phyloP scores from a whole-genome alignment of 257 asterid genomes.

The Rehmannia glutinosa region DNA sequence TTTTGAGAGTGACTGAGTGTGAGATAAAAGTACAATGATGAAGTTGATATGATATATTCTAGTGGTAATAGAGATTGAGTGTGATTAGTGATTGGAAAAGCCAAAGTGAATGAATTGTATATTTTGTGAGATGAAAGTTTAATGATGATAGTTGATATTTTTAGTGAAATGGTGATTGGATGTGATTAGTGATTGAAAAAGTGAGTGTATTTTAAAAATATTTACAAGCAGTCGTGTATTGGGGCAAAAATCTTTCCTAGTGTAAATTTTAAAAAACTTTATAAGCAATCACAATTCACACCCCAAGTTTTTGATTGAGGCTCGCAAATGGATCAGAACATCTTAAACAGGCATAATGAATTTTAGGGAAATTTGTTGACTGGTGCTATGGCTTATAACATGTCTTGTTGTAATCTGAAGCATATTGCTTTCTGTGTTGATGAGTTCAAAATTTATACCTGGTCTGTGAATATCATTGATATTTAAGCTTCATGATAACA shows the following conservation, averaged over 20 bases:
- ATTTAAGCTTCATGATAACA: background rate
- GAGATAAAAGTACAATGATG: background rate
- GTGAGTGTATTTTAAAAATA: background rate
- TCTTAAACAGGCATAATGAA: background rate
- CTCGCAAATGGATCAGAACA: background rate
- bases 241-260: background rate
- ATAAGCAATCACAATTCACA: background rate
- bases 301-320: background rate
- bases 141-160: background rate
- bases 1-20: background rate
- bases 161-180: background rate
- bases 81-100: background rate
- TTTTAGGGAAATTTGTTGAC: background rate
- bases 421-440: background rate
- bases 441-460: background rate
- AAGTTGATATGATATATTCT: background rate
- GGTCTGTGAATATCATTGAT: background rate
- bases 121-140: background rate
- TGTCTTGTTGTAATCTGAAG: constrained; percentile 9
- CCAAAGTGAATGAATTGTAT: background rate
- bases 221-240: background rate
- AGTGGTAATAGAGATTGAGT: background rate
- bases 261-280: background rate
- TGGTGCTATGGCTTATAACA: background rate
- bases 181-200: background rate